Evolutionary conservation across 2,329 filamentous ascomycete genomes (phyloP), one percentile per base, ranked within the genome.

Genomic region (Metarhizium rileyi): DNA sequence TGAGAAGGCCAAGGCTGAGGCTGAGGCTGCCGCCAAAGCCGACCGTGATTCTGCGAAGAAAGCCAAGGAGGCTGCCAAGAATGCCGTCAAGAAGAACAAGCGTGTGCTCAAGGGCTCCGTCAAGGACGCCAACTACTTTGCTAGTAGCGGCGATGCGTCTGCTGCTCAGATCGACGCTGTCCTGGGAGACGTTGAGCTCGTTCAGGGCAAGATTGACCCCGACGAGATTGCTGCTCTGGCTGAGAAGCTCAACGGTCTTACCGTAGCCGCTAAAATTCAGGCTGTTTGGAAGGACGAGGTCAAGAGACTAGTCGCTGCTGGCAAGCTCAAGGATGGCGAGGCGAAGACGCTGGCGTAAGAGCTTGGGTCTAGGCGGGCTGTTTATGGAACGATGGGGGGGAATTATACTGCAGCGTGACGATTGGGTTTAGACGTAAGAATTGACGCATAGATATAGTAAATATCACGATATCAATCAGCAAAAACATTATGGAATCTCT

Each of bases 51-150:
- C 86, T 55, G 74, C 74, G 63, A 98, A 97, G 82, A 98, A 98
- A 80, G 85, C 87, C 53, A 98, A 97, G 77, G 93, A 98, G 72
- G 91, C 91, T 2, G 93, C 93, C 51, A 98, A 98, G 83, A 96
- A 90, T 64, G 93, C 93, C 14, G 86, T 93, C 62, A 98, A 98
- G 86, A 98, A 98, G 87, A 98, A 98, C 81, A 96, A 96, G 81
- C 89, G 93, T 76, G 86, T 97, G 44, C 83, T 98, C 61, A 90
- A 94, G 70, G 84, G 82, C 54, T 90, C 87, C 57, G 87, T 91
- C 71, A 98, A 98, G 79, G 93, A 98, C 59, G 90, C 87, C 62
- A 96, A 96, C 78, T 98, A 98, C 82, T 96, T 98, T 68, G 77
- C 76, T 50, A 74, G 74, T 20, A 82, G 83, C 49, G 86, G 83